These are phyloP conservation scores for Phytophthora melonis DNA, from an alignment of 352 stramenopile genomes.

Conservation along the genomic window DNA sequence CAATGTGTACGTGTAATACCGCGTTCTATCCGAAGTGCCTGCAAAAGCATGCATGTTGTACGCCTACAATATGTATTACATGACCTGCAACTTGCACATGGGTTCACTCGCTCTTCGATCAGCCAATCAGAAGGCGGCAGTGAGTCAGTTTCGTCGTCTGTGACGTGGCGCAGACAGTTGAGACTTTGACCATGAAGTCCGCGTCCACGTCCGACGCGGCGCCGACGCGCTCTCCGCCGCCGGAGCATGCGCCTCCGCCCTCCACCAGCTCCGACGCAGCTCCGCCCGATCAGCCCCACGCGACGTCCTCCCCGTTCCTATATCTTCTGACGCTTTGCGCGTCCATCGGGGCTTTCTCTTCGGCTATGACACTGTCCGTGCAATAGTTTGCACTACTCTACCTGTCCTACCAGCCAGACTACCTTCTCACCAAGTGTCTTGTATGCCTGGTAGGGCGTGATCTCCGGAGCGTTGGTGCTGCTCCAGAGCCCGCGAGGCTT, in stretches of 20 bases:
- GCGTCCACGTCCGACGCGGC: background rate
- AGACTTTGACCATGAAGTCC: conserved; percentile 18
- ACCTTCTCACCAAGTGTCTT: conserved; percentile 6
- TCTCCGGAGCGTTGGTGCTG: conserved; percentile 79
- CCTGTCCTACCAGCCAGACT: background rate
- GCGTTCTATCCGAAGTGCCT: background rate
- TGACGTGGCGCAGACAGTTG: conserved; percentile 26
- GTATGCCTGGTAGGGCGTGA: conserved; percentile 55
- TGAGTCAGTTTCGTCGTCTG: conserved; percentile 32
- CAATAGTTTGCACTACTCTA: background rate
- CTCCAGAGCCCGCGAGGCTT: conserved; percentile 74
- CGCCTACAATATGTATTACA: too few relatives aligned
- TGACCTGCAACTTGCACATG: background rate
- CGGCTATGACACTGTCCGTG: conserved; percentile 77
- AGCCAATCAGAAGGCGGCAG: conserved; percentile 26
- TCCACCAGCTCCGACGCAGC: conserved; percentile 14
- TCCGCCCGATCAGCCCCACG: background rate
- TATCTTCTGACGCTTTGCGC: conserved; percentile 79
- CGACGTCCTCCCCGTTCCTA: conserved; percentile 42
- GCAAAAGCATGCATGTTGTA: too few relatives aligned
- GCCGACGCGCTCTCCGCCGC: background rate
- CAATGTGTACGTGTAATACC: too few relatives aligned
- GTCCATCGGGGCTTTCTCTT: conserved; percentile 85
- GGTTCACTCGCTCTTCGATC: background rate
- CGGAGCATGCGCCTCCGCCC: conserved; percentile 2